Conservation (phyloP, 441 rosid genomes). For the Brassica hybrid region DNA sequence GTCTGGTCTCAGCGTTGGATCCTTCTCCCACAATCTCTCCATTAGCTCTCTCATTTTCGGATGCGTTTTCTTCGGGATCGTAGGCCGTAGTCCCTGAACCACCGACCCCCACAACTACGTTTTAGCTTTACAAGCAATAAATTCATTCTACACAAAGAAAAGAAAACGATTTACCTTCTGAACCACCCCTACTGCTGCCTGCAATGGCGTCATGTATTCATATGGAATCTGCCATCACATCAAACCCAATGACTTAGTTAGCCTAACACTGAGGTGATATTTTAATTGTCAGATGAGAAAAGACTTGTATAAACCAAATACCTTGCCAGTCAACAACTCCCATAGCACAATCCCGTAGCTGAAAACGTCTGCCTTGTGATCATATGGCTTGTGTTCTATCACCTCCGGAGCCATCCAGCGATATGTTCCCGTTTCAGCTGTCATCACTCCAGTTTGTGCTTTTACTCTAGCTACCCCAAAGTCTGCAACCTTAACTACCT, state of each 20-base stretch:
- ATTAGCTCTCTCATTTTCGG: slow-evolving; percentile 61
- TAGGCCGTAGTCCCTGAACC: slow-evolving; percentile 64
- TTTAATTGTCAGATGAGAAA: neutral
- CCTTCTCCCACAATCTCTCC: slow-evolving; percentile 72
- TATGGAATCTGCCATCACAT: slow-evolving; percentile 63
- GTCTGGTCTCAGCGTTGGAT: slow-evolving; percentile 69
- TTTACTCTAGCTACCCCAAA: slow-evolving; percentile 98
- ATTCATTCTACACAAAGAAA: neutral
- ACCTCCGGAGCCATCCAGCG: slow-evolving; percentile 99
- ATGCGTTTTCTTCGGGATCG: slow-evolving; percentile 62
- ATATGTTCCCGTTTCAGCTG: slow-evolving; percentile 98
- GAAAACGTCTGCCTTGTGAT: slow-evolving; percentile 70
- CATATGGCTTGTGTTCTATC: slow-evolving; percentile 72
- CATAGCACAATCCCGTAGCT: slow-evolving; percentile 69
- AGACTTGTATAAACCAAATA: neutral
- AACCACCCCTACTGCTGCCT: slow-evolving; percentile 76
- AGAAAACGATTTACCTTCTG: slow-evolving; percentile 51
- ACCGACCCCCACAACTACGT: neutral
- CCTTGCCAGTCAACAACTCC: slow-evolving; percentile 73
- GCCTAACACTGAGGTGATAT: neutral
- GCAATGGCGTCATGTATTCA: slow-evolving; percentile 67
- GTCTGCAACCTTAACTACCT: slow-evolving; percentile 98
- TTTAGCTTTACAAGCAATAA: neutral
- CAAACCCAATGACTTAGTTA: too few relatives aligned
- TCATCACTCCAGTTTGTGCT: slow-evolving; percentile 94